These are phyloP conservation scores for Chalciporus piperatoides DNA, from an alignment of 1,284 basidiomycete genomes.

Conservation along the genomic window DNA sequence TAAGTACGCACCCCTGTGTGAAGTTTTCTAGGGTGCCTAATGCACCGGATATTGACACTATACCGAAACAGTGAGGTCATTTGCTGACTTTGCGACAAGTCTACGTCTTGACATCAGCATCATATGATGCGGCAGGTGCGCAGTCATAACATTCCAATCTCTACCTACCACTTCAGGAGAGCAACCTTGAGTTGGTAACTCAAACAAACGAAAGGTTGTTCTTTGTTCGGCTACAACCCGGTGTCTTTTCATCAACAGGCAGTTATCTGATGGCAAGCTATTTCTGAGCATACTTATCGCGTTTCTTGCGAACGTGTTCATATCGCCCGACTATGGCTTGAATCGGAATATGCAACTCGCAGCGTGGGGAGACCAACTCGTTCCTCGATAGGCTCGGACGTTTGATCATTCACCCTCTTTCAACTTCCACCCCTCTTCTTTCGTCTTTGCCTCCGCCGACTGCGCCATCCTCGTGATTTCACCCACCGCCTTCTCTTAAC, in stretches of 20 bases:
- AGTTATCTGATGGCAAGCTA: slow-evolving; percentile 26
- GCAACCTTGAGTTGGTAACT: slow-evolving; percentile 19
- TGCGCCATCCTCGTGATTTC: neutral
- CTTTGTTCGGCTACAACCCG: slow-evolving; percentile 19
- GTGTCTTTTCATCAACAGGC: slow-evolving; percentile 19
- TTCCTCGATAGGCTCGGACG: slow-evolving; percentile 14
- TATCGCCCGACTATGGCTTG: slow-evolving; percentile 23
- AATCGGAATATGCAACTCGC: neutral
- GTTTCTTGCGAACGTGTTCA: slow-evolving; percentile 23
- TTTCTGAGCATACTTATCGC: slow-evolving; percentile 15
- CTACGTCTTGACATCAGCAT: neutral
- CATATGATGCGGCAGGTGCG: neutral
- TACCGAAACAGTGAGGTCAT: slow-evolving; percentile 18
- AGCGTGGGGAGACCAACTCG: slow-evolving; percentile 19
- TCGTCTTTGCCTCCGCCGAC: neutral
- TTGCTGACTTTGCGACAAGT: neutral
- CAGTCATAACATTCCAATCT: slow-evolving; percentile 7
- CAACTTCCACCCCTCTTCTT: slow-evolving; percentile 3
- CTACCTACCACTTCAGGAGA: slow-evolving; percentile 14
- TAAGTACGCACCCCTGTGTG: neutral
- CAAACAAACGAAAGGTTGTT: slow-evolving; percentile 10
- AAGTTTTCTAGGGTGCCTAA: slow-evolving; percentile 5
- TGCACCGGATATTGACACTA: slow-evolving; percentile 26
- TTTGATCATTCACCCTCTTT: slow-evolving; percentile 8
- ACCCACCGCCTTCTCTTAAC: slow-evolving; percentile 11